A percentile compares a stretch with the other conserved stretches of the same genome.
phyloP scores from a whole-genome alignment of 441 rosid species.

The Pelargonium myrrhifolium region DNA sequence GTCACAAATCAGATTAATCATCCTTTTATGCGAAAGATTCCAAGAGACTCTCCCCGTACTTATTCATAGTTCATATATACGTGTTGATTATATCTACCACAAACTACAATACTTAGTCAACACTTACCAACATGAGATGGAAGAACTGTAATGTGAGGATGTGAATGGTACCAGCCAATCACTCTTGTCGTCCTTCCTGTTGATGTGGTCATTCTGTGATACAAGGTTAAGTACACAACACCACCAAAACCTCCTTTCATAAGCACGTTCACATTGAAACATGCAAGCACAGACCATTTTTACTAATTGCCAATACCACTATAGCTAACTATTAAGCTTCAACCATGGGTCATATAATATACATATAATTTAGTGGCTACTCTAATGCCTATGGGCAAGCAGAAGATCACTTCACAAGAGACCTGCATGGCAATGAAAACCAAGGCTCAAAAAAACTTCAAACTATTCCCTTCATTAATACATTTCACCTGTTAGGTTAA shows the following conservation, averaged over 20 bases:
- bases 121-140: conserved; percentile 93
- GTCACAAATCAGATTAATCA: conserved; percentile 1
- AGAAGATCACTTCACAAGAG: too few relatives aligned
- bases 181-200: conserved; percentile 85
- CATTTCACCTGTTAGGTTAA: too few relatives aligned
- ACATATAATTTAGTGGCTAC: too few relatives aligned
- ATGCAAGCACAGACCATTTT: neutral
- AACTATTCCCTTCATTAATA: too few relatives aligned
- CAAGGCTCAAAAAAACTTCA: too few relatives aligned
- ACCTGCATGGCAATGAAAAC: too few relatives aligned
- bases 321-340: neutral
- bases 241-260: neutral
- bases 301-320: neutral
- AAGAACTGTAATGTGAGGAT: conserved; percentile 94
- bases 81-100: neutral
- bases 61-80: neutral
- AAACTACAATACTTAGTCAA: neutral
- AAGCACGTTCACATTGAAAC: neutral
- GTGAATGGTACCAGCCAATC: conserved; percentile 98
- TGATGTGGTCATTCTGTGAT: conserved; percentile 73
- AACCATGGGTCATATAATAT: neutral
- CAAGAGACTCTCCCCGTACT: neutral
- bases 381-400: too few relatives aligned
- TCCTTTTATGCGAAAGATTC: neutral
- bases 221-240: conserved; percentile 39